Evolutionary conservation across 169 alveolate species (phyloP), one percentile per base, ranked within the genome.

Genomic region (Eimeria sp.): DNA sequence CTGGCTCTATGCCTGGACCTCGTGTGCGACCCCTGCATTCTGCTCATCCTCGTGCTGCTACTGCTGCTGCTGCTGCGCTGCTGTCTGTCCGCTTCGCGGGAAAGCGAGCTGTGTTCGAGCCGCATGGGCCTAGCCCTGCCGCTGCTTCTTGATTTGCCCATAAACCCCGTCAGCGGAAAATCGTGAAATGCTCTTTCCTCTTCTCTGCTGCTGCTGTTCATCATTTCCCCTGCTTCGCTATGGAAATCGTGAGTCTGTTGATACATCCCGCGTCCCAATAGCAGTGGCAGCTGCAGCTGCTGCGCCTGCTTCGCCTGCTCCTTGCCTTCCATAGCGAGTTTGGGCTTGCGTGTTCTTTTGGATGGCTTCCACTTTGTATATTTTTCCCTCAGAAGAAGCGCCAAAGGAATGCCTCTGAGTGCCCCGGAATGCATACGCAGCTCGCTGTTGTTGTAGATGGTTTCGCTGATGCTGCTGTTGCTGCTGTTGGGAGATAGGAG

Each of bases 241-340:
- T 18, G n/a, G 70, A 16, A 70, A 10, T 70, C 80, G 51, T 70
- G 47, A 11, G 87, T 14, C 30, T 76, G 61, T 1, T 43, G 87
- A 34, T 76, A 22, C 34, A 34, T 27, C 47, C n/a, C 63, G 1
- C 57, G 87, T 13, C 87, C 87, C 61, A 76, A 47, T 61, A 76
- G 27, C 87, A 43, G 30, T 27, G 87, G 87, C 87, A 76, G 87
- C 87, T 76, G 63, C 63, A 2, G 87, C 80, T n/a, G 80, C 80
- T 7, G 80, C 80, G 47, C 49, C 80, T 9, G 80, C 80, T 70
- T 5, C 47, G 5, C 51, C 47, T 70, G 80, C 49, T 70, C 49
- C 7, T n/a, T 70, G 87, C 63, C 16, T 6, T 40, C 43, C 11
- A 11, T 76, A 7, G 34, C n/a, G n/a, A 7, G 25, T 61, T 76